Evolutionary conservation across 2,329 filamentous ascomycete species (phyloP).

Genomic region (Aspergillus sp.): DNA sequence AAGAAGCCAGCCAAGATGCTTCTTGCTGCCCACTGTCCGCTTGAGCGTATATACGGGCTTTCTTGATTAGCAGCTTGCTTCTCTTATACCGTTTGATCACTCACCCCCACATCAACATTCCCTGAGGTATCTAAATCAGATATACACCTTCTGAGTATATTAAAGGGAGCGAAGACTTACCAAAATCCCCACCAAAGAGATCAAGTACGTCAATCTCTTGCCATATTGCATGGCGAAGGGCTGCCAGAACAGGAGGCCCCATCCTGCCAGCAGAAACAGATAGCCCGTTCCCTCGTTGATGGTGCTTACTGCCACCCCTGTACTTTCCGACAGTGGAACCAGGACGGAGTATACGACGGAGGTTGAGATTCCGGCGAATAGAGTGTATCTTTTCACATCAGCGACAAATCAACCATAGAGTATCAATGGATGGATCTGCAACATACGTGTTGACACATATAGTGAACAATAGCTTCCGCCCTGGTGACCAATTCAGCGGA

Average conservation of each 20-base stretch:
- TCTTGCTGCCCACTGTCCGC: slow-evolving; percentile 35
- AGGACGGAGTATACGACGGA: slow-evolving; percentile 36
- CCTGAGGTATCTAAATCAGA: slow-evolving; percentile 9
- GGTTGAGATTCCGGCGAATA: slow-evolving; percentile 31
- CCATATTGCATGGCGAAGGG: slow-evolving; percentile 42
- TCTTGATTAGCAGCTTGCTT: neutral
- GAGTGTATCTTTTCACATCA: slow-evolving; percentile 26
- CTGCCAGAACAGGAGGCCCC: slow-evolving; percentile 43
- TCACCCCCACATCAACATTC: slow-evolving; percentile 28
- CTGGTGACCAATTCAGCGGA: slow-evolving; percentile 41
- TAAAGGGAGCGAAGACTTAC: slow-evolving; percentile 12
- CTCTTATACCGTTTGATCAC: slow-evolving; percentile 1
- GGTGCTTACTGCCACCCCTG: slow-evolving; percentile 27
- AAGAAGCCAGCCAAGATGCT: slow-evolving; percentile 35
- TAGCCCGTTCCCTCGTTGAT: slow-evolving; percentile 36
- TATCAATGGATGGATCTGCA: neutral
- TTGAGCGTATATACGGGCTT: slow-evolving; percentile 26
- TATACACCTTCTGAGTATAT: neutral
- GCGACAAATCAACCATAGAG: neutral
- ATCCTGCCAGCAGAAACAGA: slow-evolving; percentile 39
- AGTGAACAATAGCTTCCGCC: slow-evolving; percentile 38
- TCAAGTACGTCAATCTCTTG: slow-evolving; percentile 29
- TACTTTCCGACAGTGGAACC: slow-evolving; percentile 29
- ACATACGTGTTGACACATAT: slow-evolving; percentile 37
- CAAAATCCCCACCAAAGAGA: slow-evolving; percentile 27